phyloP scores from a whole-genome alignment of 2,329 filamentous ascomycete species.

The Colletotrichum gloeosporioides region DNA sequence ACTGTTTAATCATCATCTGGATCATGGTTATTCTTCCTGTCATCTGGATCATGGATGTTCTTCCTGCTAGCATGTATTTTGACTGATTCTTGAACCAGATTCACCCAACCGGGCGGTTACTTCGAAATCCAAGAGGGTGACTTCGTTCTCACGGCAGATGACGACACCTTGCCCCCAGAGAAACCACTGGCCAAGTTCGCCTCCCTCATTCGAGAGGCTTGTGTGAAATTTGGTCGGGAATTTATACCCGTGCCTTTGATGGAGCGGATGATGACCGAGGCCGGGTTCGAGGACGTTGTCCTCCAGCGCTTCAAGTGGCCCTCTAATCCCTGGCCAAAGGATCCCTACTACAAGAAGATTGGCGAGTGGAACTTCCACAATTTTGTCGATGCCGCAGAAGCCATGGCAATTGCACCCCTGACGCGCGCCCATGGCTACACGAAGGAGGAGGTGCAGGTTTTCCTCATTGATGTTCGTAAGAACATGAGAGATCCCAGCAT shows the following conservation, averaged over 20 bases:
- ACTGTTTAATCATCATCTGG: too few relatives aligned
- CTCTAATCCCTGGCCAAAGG: conserved; percentile 34
- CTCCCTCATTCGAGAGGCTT: not conserved
- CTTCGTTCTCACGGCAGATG: conserved; percentile 42
- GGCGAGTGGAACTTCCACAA: conserved; percentile 28
- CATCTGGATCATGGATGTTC: too few relatives aligned
- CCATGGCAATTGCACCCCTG: conserved; percentile 37
- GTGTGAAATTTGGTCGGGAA: conserved; percentile 28
- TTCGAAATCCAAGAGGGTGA: conserved; percentile 49
- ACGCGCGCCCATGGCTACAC: conserved; percentile 33
- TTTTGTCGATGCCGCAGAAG: conserved; percentile 34
- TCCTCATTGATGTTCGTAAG: conserved; percentile 33
- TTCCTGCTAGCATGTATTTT: too few relatives aligned
- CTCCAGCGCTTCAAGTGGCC: conserved; percentile 34
- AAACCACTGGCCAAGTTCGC: conserved; percentile 27
- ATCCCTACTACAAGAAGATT: conserved; percentile 32
- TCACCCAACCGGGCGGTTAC: conserved; percentile 53
- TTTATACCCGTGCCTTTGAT: conserved; percentile 23
- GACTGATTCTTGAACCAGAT: conserved; percentile 28
- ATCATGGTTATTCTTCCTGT: too few relatives aligned
- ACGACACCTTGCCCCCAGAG: conserved; percentile 36
- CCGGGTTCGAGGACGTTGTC: conserved; percentile 34
- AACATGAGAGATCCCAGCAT: conserved; percentile 32
- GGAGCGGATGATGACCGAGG: conserved; percentile 27
- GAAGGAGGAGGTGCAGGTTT: conserved; percentile 31